Conservation (phyloP, 176 grass and related monocot genomes). For the Aegilops umbellulata region DNA sequence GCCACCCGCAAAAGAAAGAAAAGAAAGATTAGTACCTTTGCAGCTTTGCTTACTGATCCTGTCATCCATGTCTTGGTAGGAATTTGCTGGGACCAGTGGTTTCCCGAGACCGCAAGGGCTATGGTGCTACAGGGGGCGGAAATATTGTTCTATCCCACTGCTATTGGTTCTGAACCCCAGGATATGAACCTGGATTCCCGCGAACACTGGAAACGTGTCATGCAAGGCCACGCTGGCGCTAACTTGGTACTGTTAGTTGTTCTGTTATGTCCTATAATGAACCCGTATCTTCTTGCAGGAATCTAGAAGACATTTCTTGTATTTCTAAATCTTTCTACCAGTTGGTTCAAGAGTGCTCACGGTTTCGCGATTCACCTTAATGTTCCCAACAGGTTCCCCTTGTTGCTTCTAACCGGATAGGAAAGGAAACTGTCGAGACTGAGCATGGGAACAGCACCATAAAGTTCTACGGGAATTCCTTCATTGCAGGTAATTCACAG, state of each 20-base stretch:
- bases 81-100: conserved; percentile 98
- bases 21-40: neutral
- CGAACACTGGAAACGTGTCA: conserved; percentile 92
- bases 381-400: conserved; percentile 65
- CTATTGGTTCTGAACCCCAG: conserved; percentile 93
- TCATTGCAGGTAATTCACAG: conserved; percentile 65
- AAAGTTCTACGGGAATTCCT: conserved; percentile 84
- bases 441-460: conserved; percentile 87
- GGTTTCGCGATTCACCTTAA: neutral
- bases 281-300: neutral
- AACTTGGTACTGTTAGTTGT: conserved; percentile 63
- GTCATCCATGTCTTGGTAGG: conserved; percentile 25
- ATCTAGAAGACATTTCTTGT: neutral
- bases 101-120: conserved; percentile 85
- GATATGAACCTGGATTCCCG: conserved; percentile 71
- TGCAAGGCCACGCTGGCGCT: conserved; percentile 97
- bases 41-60: neutral
- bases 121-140: conserved; percentile 89
- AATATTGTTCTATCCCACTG: conserved; percentile 83
- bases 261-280: neutral
- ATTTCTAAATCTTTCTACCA: neutral
- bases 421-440: conserved; percentile 78
- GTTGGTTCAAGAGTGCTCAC: neutral
- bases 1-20: too few species aligned
- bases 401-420: conserved; percentile 86